Conservation (phyloP, 495 filamentous ascomycete species). For the Aspergillus cavernicola region DNA sequence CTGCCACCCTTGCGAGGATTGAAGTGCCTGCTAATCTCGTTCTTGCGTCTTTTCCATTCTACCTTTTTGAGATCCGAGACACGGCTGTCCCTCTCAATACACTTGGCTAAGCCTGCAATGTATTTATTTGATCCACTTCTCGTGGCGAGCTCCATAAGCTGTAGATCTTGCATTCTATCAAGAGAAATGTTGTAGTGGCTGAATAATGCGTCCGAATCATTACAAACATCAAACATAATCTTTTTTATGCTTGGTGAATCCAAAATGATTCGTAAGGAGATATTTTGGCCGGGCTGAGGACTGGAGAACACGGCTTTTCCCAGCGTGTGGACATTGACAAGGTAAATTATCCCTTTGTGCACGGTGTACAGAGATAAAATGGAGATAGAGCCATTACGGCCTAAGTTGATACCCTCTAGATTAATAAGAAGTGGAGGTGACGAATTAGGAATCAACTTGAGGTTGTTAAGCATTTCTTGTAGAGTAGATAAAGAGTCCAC, state of each 20-base stretch:
- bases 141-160: constrained; percentile 52
- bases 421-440: not conserved
- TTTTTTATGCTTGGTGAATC: constrained; percentile 32
- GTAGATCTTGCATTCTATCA: constrained; percentile 46
- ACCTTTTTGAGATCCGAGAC: not conserved
- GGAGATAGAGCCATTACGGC: not conserved
- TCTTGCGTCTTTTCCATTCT: not conserved
- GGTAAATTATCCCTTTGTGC: not conserved
- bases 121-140: constrained; percentile 23
- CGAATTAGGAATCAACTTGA: not conserved
- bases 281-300: not conserved
- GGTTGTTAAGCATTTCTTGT: too few species aligned
- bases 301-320: not conserved
- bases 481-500: too few species aligned
- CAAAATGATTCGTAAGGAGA: constrained; percentile 46
- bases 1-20: not conserved
- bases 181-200: constrained; percentile 36
- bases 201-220: constrained; percentile 54
- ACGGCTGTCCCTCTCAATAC: not conserved
- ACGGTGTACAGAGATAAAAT: not conserved
- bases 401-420: not conserved
- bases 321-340: not conserved
- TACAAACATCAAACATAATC: constrained; percentile 36
- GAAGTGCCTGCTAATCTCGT: not conserved
- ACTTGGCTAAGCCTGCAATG: constrained; percentile 14